Conservation (phyloP, 1,284 basidiomycete species). For the Butyriboletus appendiculatus region DNA sequence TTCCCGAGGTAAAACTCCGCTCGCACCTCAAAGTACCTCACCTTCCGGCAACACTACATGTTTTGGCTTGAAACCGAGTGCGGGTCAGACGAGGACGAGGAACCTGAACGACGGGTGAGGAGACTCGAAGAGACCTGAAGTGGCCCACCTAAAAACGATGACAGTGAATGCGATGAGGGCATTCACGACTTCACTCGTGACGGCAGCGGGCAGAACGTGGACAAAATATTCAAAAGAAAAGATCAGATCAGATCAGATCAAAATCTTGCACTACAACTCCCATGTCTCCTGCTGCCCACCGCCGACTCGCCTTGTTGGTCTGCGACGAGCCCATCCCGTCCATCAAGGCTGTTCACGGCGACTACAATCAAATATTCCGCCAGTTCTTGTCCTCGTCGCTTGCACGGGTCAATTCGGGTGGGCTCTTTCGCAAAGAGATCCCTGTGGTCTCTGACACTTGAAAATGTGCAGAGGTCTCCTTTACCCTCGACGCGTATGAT, state of each 20-base stretch:
- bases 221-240: too few species aligned
- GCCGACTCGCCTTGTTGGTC: conserved; percentile 24
- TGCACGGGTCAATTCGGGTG: conserved; percentile 11
- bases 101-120: conserved; percentile 4
- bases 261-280: too few species aligned
- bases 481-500: conserved; percentile 54
- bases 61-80: conserved; percentile 76
- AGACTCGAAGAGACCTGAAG: conserved; percentile 45
- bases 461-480: conserved; percentile 25
- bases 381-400: conserved; percentile 21
- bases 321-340: conserved; percentile 16
- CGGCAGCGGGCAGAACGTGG: not conserved
- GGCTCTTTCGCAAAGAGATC: not conserved
- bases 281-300: not conserved
- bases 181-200: conserved; percentile 78
- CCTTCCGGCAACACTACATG: conserved; percentile 40
- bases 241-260: too few species aligned
- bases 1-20: too few species aligned
- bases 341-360: conserved; percentile 16
- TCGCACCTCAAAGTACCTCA: too few species aligned
- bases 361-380: conserved; percentile 18
- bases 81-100: conserved; percentile 40
- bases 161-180: conserved; percentile 79
- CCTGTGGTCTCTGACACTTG: not conserved
- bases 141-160: conserved; percentile 75